Evolutionary conservation across 129 eudicot genomes (phyloP).

Genomic region (Artemisia tridentata): DNA sequence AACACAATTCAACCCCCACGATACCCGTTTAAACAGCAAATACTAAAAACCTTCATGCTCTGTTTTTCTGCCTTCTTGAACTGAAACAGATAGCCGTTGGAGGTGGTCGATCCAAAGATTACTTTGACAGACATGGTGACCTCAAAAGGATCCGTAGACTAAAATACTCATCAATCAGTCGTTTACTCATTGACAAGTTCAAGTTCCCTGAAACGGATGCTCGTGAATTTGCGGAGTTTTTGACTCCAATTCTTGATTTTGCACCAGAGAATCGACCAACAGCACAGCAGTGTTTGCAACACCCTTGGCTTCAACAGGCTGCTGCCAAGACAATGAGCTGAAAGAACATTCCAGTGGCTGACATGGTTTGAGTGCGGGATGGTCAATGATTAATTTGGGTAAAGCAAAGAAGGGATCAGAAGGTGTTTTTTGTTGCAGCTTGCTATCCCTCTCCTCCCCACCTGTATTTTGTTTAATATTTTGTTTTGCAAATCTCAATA

Average conservation of each 20-base stretch:
- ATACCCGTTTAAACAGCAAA: background rate
- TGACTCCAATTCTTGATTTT: conserved; percentile 77
- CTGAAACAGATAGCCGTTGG: conserved; percentile 64
- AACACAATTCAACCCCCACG: conserved; percentile 1
- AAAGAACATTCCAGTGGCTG: conserved; percentile 38
- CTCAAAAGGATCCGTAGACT: conserved; percentile 92
- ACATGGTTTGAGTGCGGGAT: conserved; percentile 43
- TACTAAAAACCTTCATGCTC: background rate
- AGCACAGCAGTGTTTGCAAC: conserved; percentile 86
- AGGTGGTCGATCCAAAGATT: conserved; percentile 80
- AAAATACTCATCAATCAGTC: conserved; percentile 64
- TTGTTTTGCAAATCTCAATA: conserved; percentile 33
- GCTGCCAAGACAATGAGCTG: conserved; percentile 30
- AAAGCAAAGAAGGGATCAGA: conserved; percentile 43
- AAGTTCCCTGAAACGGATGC: conserved; percentile 71
- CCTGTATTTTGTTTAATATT: conserved; percentile 38
- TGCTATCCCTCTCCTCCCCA: conserved; percentile 16
- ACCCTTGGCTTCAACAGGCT: conserved; percentile 69
- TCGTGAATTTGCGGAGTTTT: conserved; percentile 70
- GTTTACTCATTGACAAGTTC: conserved; percentile 68
- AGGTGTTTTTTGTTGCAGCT: conserved; percentile 37
- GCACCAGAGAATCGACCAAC: conserved; percentile 94
- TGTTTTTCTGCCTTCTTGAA: conserved; percentile 1
- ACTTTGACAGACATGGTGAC: conserved; percentile 94
- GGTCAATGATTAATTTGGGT: conserved; percentile 42